phyloP scores from a whole-genome alignment of 441 rosid genomes.

The Macaranga tanarius region DNA sequence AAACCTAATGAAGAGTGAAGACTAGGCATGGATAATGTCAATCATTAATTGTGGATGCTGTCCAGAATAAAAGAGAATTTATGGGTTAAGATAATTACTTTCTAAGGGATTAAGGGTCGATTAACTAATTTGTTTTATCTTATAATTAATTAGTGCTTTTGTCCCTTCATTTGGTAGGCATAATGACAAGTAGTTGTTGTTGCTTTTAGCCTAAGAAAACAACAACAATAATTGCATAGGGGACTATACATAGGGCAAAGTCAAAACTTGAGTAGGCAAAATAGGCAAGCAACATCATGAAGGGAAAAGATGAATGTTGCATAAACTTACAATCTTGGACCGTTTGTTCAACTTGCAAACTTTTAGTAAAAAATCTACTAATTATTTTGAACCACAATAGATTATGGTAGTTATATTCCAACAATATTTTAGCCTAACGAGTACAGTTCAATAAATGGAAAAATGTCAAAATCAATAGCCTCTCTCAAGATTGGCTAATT shows the following conservation, averaged over 20 bases:
- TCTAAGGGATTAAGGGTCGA: neutral
- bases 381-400: neutral
- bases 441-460: neutral
- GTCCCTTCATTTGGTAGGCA: constrained; percentile 22
- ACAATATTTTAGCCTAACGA: constrained; percentile 12
- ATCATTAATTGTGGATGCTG: neutral
- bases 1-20: neutral
- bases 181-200: constrained; percentile 17
- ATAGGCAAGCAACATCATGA: constrained; percentile 23
- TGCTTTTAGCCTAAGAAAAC: constrained; percentile 39
- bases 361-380: constrained; percentile 6
- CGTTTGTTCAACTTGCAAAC: constrained; percentile 12
- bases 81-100: too few relatives aligned
- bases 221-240: constrained; percentile 29
- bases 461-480: neutral
- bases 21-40: neutral
- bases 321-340: constrained; percentile 12
- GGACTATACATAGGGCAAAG: constrained; percentile 21
- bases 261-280: constrained; percentile 29
- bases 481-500: constrained; percentile 19
- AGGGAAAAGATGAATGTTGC: constrained; percentile 1
- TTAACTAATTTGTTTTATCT: neutral
- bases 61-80: neutral
- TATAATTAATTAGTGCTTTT: neutral
- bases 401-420: neutral